Base-by-base conservation (phyloP, 805 yeast genomes). In the Ogataea kodamae region DNA sequence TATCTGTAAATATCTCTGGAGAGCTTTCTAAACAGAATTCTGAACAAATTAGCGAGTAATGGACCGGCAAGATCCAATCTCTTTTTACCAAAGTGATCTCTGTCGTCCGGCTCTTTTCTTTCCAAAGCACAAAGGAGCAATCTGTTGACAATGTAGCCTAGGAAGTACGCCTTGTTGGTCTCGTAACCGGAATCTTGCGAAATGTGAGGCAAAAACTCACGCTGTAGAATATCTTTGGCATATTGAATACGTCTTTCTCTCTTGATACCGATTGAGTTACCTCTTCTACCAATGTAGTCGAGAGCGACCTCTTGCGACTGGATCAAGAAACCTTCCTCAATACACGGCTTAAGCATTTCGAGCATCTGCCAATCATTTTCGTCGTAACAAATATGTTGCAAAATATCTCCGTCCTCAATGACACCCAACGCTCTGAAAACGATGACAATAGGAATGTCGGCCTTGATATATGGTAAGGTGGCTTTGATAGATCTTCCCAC, bases 21-120 rank as follows among this genome's bases (percentile, higher is more conserved):
- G 49, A 92, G 73, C 61, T 92, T 92, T 65, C 86, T 84, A 73
- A 92, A 92, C 42, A 92, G 70, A 56, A 90, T 80, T 63, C 97
- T 77, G 80, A 92, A 92, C 62, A 92, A 77, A 62, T 86, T 87
- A 43, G 97, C 97, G 56, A 92, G 73, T 59, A 92, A 70, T 20
- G 99, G 98, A 54, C 99, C 99, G 30, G 98, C 98, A 63, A 92
- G 77, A 70, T 92, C 99, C 61, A 92, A 76, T 68, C 99, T 81
- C 68, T 92, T 92, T 64, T 89, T 92, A 62, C 99, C 99, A 62
- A 92, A 92, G 67, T 92, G 99, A 69, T 92, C 99, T 74, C 98
- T 87, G 66, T 92, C 99, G 63, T 92, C 99, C 42, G 92, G 95
- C 60, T 90, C 97, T 50, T 89, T 87, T 71, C 99, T 82, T 59